Percentiles rank a stretch among this genome's conserved stretches.
Conservation (phyloP, 768 basidiomycete genomes). For the Psilocybe cubensis region DNA sequence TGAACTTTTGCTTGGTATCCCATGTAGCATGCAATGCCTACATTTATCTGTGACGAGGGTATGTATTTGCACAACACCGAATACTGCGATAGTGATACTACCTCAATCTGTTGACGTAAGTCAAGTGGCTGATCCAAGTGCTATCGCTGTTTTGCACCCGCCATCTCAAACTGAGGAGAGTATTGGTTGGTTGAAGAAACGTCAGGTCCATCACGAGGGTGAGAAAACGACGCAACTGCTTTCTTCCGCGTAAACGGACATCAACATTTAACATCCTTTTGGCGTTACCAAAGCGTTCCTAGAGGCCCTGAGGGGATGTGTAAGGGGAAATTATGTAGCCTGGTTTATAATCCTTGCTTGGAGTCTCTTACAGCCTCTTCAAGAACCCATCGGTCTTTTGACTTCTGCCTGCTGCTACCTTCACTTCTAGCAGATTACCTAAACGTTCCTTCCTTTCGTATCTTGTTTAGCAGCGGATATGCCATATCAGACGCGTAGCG, state of each 20-base stretch:
- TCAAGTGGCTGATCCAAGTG: no score
- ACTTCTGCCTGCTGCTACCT: background rate
- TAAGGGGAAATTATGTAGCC: background rate
- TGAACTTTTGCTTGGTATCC: no score
- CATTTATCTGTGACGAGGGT: no score
- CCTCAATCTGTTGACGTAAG: no score
- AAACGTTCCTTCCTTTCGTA: background rate
- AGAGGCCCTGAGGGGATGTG: background rate
- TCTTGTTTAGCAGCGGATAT: background rate
- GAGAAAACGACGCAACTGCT: background rate
- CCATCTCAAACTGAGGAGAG: no score
- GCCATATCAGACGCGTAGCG: constrained; percentile 15
- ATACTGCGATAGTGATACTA: no score
- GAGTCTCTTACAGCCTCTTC: background rate
- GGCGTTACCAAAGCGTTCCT: background rate
- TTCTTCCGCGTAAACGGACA: background rate
- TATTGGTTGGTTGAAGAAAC: no score
- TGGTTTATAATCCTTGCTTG: background rate
- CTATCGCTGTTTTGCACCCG: no score
- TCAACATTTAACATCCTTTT: background rate
- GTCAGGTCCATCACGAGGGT: background rate
- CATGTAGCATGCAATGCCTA: no score
- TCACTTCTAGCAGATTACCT: background rate
- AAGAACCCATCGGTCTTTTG: background rate
- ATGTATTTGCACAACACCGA: no score